Evolutionary conservation across 2,329 filamentous ascomycete genomes (phyloP).

Genomic region (Claviceps sorghi): DNA sequence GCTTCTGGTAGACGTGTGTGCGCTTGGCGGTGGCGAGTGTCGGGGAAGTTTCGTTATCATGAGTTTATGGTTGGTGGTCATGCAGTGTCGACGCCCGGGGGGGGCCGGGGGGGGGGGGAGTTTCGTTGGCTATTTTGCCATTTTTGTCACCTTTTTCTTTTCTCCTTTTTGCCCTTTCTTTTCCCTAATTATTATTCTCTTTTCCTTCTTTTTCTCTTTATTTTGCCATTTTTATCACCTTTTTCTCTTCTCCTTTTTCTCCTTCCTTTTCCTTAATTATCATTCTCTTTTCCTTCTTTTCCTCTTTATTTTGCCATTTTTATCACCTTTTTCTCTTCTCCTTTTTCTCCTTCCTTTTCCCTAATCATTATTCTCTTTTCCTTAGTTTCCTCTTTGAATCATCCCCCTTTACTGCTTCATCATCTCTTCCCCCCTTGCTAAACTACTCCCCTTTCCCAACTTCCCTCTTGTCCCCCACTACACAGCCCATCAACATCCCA

Average conservation of each 20-base stretch:
- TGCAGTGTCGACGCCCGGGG: no score
- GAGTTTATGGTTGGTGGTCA: no score
- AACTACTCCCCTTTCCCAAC: no score
- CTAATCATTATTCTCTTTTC: neutral
- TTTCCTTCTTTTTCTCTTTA: neutral
- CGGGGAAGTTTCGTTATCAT: no score
- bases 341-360: neutral
- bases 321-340: neutral
- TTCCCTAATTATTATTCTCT: neutral
- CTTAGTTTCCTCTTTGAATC: neutral
- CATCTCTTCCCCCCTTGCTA: no score
- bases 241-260: no score
- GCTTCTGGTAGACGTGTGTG: constrained; percentile 7
- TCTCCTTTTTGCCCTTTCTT: neutral
- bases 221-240: neutral
- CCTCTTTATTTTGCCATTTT: neutral
- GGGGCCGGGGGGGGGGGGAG: no score
- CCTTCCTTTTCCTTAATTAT: no score
- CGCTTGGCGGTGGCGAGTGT: neutral
- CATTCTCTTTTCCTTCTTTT: no score
- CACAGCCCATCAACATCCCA: no score
- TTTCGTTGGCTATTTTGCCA: neutral
- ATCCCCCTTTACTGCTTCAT: no score
- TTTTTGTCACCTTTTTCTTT: neutral
- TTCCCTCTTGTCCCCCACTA: no score